Percentiles rank a stretch among this genome's conserved stretches.
phyloP scores from a whole-genome alignment of 441 rosid species.

The Capsella rubella region DNA sequence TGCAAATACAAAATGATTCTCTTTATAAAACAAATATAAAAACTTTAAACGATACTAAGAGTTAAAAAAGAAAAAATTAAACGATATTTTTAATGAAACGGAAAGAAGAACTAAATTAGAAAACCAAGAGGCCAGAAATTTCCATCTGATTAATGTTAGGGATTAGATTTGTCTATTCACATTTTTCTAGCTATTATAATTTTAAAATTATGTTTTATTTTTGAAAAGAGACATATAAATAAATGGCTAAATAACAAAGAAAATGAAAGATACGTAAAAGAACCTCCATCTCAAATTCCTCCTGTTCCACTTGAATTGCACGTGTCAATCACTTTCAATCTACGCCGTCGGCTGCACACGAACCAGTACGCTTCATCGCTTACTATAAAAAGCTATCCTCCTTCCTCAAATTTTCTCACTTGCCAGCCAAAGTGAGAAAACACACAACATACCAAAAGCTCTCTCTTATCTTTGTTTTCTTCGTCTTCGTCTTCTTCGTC shows the following conservation, averaged over 20 bases:
- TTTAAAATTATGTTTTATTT: no score
- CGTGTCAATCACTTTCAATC: constrained; percentile 14
- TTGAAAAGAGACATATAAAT: not conserved
- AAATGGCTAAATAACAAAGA: not conserved
- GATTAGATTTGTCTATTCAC: not conserved
- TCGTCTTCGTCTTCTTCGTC: constrained; percentile 11
- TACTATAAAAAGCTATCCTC: constrained; percentile 7
- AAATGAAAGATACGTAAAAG: constrained; percentile 13
- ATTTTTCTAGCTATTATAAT: no score
- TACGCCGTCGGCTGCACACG: constrained; percentile 34
- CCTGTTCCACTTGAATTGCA: not conserved
- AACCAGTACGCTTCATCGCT: not conserved
- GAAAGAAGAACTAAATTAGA: not conserved
- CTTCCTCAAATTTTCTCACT: constrained; percentile 13
- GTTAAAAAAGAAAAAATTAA: no score
- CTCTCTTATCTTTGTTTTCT: constrained; percentile 25
- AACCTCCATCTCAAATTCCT: constrained; percentile 25
- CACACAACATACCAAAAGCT: constrained; percentile 15
- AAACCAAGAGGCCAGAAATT: not conserved
- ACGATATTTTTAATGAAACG: no score
- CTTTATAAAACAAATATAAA: no score
- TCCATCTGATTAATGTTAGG: not conserved
- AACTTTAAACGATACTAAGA: no score
- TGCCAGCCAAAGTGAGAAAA: constrained; percentile 20
- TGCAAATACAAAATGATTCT: no score